Percentiles rank a stretch among this genome's conserved stretches.
phyloP scores from a whole-genome alignment of 805 yeast genomes.

The Wickerhamomyces silvicola region DNA sequence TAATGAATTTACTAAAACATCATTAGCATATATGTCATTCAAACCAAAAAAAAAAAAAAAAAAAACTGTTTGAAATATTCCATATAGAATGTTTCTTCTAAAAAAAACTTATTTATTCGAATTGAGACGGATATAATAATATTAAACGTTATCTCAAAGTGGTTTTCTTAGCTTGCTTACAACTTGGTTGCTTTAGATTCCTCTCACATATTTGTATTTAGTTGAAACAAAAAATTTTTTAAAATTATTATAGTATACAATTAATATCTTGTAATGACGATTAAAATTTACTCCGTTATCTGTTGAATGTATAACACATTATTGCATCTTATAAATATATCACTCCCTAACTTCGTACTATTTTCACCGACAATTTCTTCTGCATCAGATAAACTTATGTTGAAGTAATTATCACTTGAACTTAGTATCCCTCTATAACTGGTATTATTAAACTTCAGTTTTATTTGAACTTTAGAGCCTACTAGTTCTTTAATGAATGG shows the following conservation, averaged over 20 bases:
- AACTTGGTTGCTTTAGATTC: too few species aligned
- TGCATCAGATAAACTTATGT: constrained; percentile 64
- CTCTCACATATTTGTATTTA: too few species aligned
- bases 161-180: too few species aligned
- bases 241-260: too few species aligned
- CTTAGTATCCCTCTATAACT: constrained; percentile 76
- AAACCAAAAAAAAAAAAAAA: constrained; percentile 2
- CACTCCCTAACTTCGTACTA: constrained; percentile 54
- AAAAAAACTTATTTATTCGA: too few species aligned
- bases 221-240: too few species aligned
- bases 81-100: too few species aligned
- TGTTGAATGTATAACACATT: constrained; percentile 56
- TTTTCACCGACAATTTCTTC: constrained; percentile 44
- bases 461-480: constrained; percentile 64
- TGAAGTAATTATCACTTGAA: constrained; percentile 90
- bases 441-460: constrained; percentile 85
- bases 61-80: too few species aligned
- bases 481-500: constrained; percentile 79
- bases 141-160: too few species aligned
- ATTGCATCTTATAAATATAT: constrained; percentile 83
- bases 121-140: too few species aligned
- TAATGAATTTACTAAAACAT: neutral
- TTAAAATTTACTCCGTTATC: constrained; percentile 7
- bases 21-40: neutral
- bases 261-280: too few species aligned